Base-by-base conservation (phyloP, 371 early-diverging fungal genomes). In the Dichotomocladium elegans region DNA sequence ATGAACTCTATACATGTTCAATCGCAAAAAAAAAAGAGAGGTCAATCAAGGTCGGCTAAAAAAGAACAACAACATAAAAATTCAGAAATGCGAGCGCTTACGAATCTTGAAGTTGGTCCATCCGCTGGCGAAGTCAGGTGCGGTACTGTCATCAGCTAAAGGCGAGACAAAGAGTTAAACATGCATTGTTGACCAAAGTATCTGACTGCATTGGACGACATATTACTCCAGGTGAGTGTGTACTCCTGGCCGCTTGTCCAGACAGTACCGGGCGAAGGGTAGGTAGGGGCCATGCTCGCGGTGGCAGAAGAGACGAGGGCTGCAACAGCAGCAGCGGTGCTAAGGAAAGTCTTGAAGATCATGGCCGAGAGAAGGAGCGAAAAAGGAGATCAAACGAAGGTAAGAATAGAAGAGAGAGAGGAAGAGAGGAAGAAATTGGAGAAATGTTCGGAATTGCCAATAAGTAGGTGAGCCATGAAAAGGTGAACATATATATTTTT, bases 61-160 rank as follows among this genome's bases (percentile, higher is more conserved):
- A n/a, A n/a, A n/a, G n/a, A n/a, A 0, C 15, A 37, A 17, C 37
- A 4, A 9, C 15, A 0, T 15, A 1, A 17, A 9, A 7, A 17
- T 5, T 37, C n/a, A 2, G 21, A 37, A 9, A 37, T 37, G 17
- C 4, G n/a, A 17, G 37, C 46, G 24, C 29, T 41, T 57, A 70
- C 70, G 66, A 46, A 69, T 60, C 29, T 59, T 62, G 44, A 69
- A 65, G 26, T 54, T 55, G 21, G 50, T 65, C 70, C 70, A 69
- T 15, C 21, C 51, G 31, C 43, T 35, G 6, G 45, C 40, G 11
- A 61, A n/a, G 3, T 46, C 27, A 14, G 70, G 56, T 14, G 33
- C 26, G 11, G 25, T 46, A 19, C 53, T 53, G 37, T 58, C 63
- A 21, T 61, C 61, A 17, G 37, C 66, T 66, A 49, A 5, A 37